Evolutionary conservation across 371 early-diverging fungal genomes (phyloP).

Genomic region (Funneliformis caledonium): DNA sequence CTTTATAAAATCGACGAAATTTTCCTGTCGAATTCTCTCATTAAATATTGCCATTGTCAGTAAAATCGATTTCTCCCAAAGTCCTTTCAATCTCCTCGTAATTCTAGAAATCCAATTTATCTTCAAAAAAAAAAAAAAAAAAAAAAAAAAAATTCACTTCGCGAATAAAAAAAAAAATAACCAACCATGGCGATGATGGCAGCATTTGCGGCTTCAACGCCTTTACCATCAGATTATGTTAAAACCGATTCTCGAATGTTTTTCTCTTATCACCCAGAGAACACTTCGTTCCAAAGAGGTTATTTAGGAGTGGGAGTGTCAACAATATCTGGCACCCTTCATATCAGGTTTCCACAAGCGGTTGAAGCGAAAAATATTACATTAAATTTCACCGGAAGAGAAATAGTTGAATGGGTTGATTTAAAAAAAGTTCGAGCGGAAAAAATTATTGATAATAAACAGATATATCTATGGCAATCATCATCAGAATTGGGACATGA

Average conservation of each 20-base stretch:
- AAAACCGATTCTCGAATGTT: slow-evolving; percentile 12
- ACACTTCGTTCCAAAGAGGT: slow-evolving; percentile 27
- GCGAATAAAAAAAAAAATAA: background rate
- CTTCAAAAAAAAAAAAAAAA: too few species aligned
- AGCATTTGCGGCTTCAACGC: slow-evolving; percentile 9
- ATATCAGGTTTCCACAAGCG: slow-evolving; percentile 27
- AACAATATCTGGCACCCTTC: slow-evolving; percentile 33
- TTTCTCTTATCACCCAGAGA: slow-evolving; percentile 33
- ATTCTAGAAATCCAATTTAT: too few species aligned
- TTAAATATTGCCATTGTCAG: too few species aligned
- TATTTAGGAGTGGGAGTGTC: slow-evolving; percentile 17
- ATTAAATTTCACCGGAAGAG: slow-evolving; percentile 29
- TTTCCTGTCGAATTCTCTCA: too few species aligned
- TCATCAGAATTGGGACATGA: slow-evolving; percentile 26
- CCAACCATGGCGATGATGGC: background rate
- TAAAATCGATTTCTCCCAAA: too few species aligned
- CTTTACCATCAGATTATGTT: slow-evolving; percentile 22
- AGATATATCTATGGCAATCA: slow-evolving; percentile 25
- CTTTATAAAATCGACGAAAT: too few species aligned
- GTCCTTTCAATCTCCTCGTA: background rate
- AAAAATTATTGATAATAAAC: slow-evolving; percentile 33
- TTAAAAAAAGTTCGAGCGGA: slow-evolving; percentile 27
- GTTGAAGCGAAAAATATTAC: slow-evolving; percentile 28
- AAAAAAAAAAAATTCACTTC: too few species aligned
- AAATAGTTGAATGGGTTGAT: slow-evolving; percentile 28